A percentile compares a stretch with the other conserved stretches of the same genome.
These are phyloP conservation scores for Brasenia schreberi DNA, from an alignment of 164 flowering plant species.

Conservation along the genomic window DNA sequence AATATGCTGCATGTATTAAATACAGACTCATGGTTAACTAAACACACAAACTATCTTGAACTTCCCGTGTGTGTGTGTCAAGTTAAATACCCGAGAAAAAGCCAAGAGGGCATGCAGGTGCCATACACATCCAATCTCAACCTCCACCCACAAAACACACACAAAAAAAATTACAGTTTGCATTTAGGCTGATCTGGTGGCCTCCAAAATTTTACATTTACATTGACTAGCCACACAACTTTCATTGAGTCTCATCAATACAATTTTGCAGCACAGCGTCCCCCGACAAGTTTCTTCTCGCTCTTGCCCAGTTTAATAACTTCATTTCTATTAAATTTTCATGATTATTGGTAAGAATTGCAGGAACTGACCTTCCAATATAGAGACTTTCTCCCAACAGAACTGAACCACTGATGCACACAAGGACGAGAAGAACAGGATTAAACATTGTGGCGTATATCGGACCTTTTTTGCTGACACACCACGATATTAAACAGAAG, in stretches of 20 bases:
- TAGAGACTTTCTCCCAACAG: constrained; percentile 19
- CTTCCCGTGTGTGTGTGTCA: too few relatives aligned
- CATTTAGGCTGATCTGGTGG: too few relatives aligned
- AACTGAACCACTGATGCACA: constrained; percentile 20
- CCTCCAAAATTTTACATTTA: background rate
- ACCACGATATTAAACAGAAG: constrained; percentile 20
- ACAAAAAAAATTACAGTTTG: too few relatives aligned
- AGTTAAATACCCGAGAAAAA: too few relatives aligned
- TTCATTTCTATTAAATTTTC: background rate
- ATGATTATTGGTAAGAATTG: background rate
- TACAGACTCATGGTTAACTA: too few relatives aligned
- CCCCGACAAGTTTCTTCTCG: background rate
- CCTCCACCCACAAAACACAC: too few relatives aligned
- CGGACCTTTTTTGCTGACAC: constrained; percentile 20
- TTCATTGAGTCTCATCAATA: background rate
- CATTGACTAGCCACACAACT: background rate
- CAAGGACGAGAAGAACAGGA: constrained; percentile 22
- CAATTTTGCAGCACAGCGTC: background rate
- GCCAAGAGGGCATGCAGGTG: too few relatives aligned
- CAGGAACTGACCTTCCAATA: constrained; percentile 16
- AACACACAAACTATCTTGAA: too few relatives aligned
- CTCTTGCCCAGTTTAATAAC: background rate
- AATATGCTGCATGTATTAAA: constrained; percentile 14
- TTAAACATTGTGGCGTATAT: constrained; percentile 32
- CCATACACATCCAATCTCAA: too few relatives aligned